A percentile compares a stretch with the other conserved stretches of the same genome.
phyloP scores from a whole-genome alignment of 1,139 yeast species.

The Neolecta irregularis region DNA sequence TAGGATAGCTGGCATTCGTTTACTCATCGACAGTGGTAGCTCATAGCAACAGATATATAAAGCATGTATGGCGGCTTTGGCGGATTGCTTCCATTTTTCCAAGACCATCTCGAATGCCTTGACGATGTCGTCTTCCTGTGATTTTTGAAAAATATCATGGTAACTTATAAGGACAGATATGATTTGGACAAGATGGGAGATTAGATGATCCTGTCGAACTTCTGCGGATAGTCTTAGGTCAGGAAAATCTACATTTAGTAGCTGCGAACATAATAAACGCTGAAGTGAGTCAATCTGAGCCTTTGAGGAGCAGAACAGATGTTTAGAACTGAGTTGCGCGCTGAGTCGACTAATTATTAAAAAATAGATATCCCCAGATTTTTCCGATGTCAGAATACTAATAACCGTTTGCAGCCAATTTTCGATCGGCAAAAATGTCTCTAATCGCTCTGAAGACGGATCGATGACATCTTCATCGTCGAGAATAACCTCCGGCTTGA shows the following conservation, averaged over 20 bases:
- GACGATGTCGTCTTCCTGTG: slow-evolving; percentile 56
- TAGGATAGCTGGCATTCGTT: slow-evolving; percentile 48
- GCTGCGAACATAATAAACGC: slow-evolving; percentile 42
- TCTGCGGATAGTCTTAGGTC: slow-evolving; percentile 33
- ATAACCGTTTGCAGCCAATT: slow-evolving; percentile 20
- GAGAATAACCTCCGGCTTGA: slow-evolving; percentile 20
- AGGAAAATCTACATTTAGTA: slow-evolving; percentile 15
- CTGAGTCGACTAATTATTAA: slow-evolving; percentile 54
- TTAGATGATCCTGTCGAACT: slow-evolving; percentile 44
- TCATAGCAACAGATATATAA: slow-evolving; percentile 69
- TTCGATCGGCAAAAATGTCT: neutral
- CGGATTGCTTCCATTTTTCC: slow-evolving; percentile 64
- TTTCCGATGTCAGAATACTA: slow-evolving; percentile 26
- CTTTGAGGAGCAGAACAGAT: slow-evolving; percentile 35
- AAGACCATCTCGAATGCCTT: slow-evolving; percentile 49
- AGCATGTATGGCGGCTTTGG: slow-evolving; percentile 53
- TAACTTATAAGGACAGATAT: slow-evolving; percentile 47
- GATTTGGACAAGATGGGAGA: slow-evolving; percentile 45
- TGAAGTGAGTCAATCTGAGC: slow-evolving; percentile 35
- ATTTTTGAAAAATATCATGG: slow-evolving; percentile 39
- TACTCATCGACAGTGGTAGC: slow-evolving; percentile 57
- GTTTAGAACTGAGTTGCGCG: slow-evolving; percentile 51
- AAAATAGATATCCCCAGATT: slow-evolving; percentile 55
- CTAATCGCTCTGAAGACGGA: neutral
- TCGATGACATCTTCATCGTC: slow-evolving; percentile 7